These are phyloP conservation scores for Neurospora discreta DNA, from an alignment of 495 filamentous ascomycete species.

Conservation along the genomic window DNA sequence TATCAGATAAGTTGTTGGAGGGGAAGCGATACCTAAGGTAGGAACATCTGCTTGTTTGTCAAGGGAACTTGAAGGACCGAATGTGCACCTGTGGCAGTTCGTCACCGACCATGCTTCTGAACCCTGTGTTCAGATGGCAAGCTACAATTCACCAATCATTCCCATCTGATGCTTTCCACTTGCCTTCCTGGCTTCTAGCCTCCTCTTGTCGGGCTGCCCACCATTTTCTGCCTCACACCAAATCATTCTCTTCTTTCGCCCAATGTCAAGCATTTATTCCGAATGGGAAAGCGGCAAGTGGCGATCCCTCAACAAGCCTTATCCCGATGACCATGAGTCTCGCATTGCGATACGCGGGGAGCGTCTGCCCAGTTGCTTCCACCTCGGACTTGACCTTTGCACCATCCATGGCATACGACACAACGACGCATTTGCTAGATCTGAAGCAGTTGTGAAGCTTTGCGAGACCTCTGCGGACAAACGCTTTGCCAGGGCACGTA, in stretches of 20 bases:
- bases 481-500: conserved; percentile 12
- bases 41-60: too few relatives aligned
- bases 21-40: neutral
- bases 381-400: neutral
- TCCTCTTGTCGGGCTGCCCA: neutral
- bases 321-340: neutral
- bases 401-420: neutral
- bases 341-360: neutral
- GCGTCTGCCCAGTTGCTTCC: neutral
- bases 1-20: neutral
- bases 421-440: neutral
- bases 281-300: neutral
- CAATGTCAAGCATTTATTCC: neutral
- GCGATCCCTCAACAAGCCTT: neutral
- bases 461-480: neutral
- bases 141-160: too few relatives aligned
- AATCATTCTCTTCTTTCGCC: too few relatives aligned
- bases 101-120: too few relatives aligned
- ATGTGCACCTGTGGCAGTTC: too few relatives aligned
- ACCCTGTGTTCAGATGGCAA: too few relatives aligned
- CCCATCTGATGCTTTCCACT: too few relatives aligned
- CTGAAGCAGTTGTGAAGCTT: neutral
- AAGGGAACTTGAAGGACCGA: too few relatives aligned
- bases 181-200: too few relatives aligned
- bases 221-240: neutral